Base-by-base conservation (phyloP, 768 basidiomycete species). In the Amanita rimosa region DNA sequence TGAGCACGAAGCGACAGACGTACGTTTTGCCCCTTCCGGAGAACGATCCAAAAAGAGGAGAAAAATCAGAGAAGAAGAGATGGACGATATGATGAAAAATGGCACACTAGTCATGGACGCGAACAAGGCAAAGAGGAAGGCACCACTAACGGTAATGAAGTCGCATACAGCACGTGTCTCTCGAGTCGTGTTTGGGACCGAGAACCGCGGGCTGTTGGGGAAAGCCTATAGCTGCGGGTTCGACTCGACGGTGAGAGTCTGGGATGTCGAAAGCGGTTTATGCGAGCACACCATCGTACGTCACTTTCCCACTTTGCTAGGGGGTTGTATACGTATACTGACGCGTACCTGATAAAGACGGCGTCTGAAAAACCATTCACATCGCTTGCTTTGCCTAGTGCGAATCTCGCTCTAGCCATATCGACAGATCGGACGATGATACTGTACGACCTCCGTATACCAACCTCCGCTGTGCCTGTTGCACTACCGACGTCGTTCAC, bases 81-180 rank as follows among this genome's bases (percentile, higher is more conserved):
- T 19, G 31, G 33, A 50, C 6, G 21, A 33, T 4, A 21, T 36
- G 6, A 6, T 17, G 17, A n/a, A 41, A 21, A 38, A 49, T 21
- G 35, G 46, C 9, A 37, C 22, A 17, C 24, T n/a, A 4, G 24
- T 41, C 19, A 17, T 35, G 31, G 48, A 43, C 13, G 16, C 10
- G 19, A 43, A 57, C 8, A 66, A 65, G 22, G 64, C 71, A 6
- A 74, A 67, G 55, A 67, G 80, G 47, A 86, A 87, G 59, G 83
- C 78, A 0, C 93, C 95, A 0, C 55, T 74, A 4, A 64, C 67
- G 4, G 85, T 91, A 2, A 71, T 99, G 48, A 83, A 85, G 54
- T 89, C 85, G 0, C 96, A 98, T 62, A 82, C 81, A 0, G 85
- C 74, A 16, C 72, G 89, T 10, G 84, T 97, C 1, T 91, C 90